Evolutionary conservation across 305 asterid genomes (phyloP).

Genomic region (Fraxinus greggii): DNA sequence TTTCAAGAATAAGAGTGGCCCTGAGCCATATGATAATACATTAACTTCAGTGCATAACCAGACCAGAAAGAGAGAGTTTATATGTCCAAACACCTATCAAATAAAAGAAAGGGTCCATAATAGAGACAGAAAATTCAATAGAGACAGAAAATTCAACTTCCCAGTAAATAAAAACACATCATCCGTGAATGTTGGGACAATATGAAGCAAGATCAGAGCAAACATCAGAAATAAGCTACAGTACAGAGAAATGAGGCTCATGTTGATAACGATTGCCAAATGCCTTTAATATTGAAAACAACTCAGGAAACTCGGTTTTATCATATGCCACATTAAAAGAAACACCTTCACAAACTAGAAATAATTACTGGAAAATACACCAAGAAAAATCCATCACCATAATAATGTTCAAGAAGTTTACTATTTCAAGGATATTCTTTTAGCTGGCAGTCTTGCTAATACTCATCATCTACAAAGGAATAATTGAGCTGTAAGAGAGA

Average conservation of each 20-base stretch:
- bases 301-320: not conserved
- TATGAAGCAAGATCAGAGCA: not conserved
- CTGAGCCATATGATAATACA: slow-evolving; percentile 14
- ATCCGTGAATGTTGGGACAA: not conserved
- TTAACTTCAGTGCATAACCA: slow-evolving; percentile 7
- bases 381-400: not conserved
- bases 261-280: slow-evolving; percentile 6
- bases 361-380: slow-evolving; percentile 1
- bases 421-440: slow-evolving; percentile 11
- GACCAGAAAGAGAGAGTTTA: slow-evolving; percentile 12
- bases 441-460: slow-evolving; percentile 1
- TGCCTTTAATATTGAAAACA: slow-evolving; percentile 10
- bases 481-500: not conserved
- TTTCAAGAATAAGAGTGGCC: slow-evolving; percentile 19
- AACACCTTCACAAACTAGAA: slow-evolving; percentile 15
- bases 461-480: not conserved
- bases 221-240: not conserved
- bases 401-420: not conserved
- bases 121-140: not conserved
- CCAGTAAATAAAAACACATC: slow-evolving; percentile 1
- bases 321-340: slow-evolving; percentile 9
- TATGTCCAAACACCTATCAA: slow-evolving; percentile 9
- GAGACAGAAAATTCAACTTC: not conserved
- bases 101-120: not conserved
- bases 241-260: not conserved